These are phyloP conservation scores for Dioszegia crocea DNA, from an alignment of 768 basidiomycete genomes.

Conservation along the genomic window DNA sequence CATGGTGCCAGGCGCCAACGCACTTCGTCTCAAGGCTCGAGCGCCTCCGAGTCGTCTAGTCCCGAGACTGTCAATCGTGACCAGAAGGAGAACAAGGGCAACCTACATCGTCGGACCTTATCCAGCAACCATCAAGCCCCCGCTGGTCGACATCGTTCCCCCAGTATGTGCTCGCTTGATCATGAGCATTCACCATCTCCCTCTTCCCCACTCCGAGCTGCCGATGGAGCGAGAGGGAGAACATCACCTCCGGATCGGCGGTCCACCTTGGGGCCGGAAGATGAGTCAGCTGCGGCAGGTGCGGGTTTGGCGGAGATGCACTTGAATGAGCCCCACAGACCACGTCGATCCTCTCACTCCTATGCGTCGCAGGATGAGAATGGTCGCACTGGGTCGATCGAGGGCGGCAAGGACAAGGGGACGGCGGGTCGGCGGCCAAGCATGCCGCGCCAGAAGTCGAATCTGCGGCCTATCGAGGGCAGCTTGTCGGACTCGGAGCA, in stretches of 20 bases:
- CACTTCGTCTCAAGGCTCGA: not conserved
- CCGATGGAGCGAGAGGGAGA: not conserved
- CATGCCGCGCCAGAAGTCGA: not conserved
- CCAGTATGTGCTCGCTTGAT: not conserved
- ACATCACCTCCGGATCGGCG: not conserved
- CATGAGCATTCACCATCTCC: not conserved
- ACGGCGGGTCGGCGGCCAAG: not conserved
- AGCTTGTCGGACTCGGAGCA: conserved; percentile 4
- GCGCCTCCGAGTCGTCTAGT: not conserved
- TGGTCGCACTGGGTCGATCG: not conserved
- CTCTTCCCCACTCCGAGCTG: not conserved
- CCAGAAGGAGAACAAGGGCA: not conserved
- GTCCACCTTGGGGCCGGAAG: not conserved
- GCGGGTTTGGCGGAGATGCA: not conserved
- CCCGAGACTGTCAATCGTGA: not conserved
- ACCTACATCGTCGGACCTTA: not conserved
- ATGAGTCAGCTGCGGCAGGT: not conserved
- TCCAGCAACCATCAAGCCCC: not conserved
- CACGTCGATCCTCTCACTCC: not conserved
- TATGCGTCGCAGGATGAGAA: too few species aligned
- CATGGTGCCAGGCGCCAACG: not conserved
- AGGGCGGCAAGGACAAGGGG: not conserved
- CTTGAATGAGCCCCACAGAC: too few species aligned
- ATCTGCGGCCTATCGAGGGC: not conserved
- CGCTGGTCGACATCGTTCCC: not conserved